These are phyloP conservation scores for Pichia cephalocereana DNA, from an alignment of 805 yeast species.

Conservation along the genomic window DNA sequence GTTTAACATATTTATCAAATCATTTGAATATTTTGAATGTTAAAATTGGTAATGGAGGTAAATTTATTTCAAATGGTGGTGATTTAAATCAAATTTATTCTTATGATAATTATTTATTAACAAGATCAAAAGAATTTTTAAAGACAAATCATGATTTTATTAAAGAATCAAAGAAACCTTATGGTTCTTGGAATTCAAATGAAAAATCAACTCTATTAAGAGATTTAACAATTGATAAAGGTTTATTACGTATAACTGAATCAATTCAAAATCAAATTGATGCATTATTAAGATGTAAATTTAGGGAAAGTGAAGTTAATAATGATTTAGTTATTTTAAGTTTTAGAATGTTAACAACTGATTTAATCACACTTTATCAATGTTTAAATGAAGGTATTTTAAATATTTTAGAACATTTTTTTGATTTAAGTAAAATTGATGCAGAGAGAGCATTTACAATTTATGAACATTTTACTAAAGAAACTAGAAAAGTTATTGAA, in stretches of 20 bases:
- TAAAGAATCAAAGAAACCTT: conserved; percentile 42
- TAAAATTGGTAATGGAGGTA: conserved; percentile 23
- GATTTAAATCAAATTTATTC: conserved; percentile 52
- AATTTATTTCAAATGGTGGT: conserved; percentile 28
- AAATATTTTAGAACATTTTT: conserved; percentile 85
- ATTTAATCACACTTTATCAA: conserved; percentile 77
- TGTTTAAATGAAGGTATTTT: conserved; percentile 93
- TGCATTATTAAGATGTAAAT: conserved; percentile 63
- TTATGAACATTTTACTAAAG: conserved; percentile 75
- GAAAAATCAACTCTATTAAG: conserved; percentile 53
- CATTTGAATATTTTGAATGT: conserved; percentile 51
- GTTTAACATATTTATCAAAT: conserved; percentile 56
- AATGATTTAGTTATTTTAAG: conserved; percentile 80
- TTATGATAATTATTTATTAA: conserved; percentile 62
- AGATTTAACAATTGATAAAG: conserved; percentile 59
- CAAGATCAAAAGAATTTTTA: conserved; percentile 63
- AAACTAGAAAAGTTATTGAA: conserved; percentile 80
- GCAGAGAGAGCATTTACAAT: conserved; percentile 81
- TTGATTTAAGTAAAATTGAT: conserved; percentile 80
- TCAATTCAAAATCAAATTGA: conserved; percentile 77
- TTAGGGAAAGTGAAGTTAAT: conserved; percentile 69
- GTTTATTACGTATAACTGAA: conserved; percentile 76
- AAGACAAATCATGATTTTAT: conserved; percentile 66
- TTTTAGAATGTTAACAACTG: conserved; percentile 84
- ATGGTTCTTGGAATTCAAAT: conserved; percentile 27